Conservation (phyloP, 2,329 filamentous ascomycete genomes). For the Botrytis cinerea region DNA sequence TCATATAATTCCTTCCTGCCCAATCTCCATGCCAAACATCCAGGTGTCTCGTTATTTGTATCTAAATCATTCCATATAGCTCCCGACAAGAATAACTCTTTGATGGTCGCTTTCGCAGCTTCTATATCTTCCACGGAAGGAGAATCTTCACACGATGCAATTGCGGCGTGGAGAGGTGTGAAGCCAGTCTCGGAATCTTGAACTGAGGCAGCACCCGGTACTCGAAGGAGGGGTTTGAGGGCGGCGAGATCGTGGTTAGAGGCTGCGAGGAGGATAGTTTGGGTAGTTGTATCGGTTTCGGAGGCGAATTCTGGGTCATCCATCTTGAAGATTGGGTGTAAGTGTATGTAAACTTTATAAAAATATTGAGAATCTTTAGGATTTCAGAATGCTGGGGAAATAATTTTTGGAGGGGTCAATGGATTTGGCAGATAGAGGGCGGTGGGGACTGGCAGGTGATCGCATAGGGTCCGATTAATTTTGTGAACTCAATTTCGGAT, state of each 20-base stretch:
- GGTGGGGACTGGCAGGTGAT: not conserved
- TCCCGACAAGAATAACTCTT: constrained; percentile 79
- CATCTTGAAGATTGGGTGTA: constrained; percentile 29
- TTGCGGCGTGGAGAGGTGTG: constrained; percentile 86
- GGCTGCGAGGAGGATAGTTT: constrained; percentile 66
- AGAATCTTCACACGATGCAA: constrained; percentile 57
- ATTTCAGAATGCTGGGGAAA: not conserved
- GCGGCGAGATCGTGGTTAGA: constrained; percentile 55
- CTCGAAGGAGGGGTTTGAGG: constrained; percentile 40
- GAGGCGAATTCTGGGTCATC: constrained; percentile 37
- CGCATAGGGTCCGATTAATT: not conserved
- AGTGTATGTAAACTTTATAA: not conserved
- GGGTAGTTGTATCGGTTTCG: constrained; percentile 42
- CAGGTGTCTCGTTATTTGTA: constrained; percentile 82
- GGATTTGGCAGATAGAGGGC: constrained; percentile 1
- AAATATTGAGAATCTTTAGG: not conserved
- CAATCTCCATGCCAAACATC: constrained; percentile 75
- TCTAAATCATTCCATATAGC: constrained; percentile 98
- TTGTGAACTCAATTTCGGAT: not conserved
- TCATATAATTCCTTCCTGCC: constrained; percentile 73
- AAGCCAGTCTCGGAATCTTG: constrained; percentile 84
- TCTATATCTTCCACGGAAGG: constrained; percentile 47
- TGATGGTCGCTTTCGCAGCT: constrained; percentile 66
- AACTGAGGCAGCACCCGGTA: constrained; percentile 62
- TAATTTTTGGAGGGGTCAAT: constrained; percentile 15